Percentiles rank a stretch among this genome's conserved stretches.
Conservation (phyloP, 257 asterid species). For the Gentiana macrophylla region DNA sequence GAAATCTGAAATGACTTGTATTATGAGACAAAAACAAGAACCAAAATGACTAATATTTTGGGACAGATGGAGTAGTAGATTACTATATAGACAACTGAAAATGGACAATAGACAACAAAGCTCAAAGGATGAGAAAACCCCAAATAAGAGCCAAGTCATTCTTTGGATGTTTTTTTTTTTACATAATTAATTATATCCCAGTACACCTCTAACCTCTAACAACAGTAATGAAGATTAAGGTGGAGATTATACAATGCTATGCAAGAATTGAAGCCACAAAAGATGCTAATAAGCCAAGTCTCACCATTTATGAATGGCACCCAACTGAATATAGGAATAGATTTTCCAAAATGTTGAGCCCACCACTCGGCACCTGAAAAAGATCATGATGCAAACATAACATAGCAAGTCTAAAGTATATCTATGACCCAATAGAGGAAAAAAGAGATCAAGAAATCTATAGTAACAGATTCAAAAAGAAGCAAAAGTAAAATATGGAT, state of each 20-base stretch:
- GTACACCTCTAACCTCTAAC: neutral
- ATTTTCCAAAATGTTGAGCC: conserved; percentile 67
- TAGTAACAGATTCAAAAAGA: neutral
- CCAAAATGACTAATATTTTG: too few relatives aligned
- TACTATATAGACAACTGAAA: too few relatives aligned
- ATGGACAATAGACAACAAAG: neutral
- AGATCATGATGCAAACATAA: conserved; percentile 6
- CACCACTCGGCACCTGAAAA: conserved; percentile 93
- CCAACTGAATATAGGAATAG: conserved; percentile 71
- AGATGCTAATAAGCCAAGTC: conserved; percentile 11
- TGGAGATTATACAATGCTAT: neutral
- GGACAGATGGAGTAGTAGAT: too few relatives aligned
- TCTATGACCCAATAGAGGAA: neutral
- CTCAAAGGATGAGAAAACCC: neutral
- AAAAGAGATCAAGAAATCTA: neutral
- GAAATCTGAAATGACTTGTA: too few relatives aligned
- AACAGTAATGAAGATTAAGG: neutral
- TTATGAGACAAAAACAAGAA: too few relatives aligned
- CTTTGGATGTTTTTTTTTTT: too few relatives aligned
- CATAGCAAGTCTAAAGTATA: neutral
- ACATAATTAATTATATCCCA: neutral
- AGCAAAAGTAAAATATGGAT: conserved; percentile 7
- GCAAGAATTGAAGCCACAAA: neutral
- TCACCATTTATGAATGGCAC: conserved; percentile 70
- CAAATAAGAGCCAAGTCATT: too few relatives aligned